Percentiles rank a stretch among this genome's conserved stretches.
Conservation (phyloP, 345 rosid genomes). For the Hirschfeldia incana region DNA sequence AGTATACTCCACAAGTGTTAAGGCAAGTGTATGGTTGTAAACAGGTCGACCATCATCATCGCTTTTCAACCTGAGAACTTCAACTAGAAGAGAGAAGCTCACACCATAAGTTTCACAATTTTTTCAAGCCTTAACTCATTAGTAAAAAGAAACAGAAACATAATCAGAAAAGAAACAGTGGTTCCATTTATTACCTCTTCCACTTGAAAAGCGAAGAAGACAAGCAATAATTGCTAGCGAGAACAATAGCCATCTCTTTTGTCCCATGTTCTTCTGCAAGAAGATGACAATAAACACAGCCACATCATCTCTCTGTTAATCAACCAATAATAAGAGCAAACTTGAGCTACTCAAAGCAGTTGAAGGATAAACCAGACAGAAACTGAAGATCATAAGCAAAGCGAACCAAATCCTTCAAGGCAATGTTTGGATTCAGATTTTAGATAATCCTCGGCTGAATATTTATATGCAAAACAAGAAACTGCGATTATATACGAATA, state of each 20-base stretch:
- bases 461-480: not conserved
- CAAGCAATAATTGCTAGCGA: conserved; percentile 36
- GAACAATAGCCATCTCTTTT: conserved; percentile 37
- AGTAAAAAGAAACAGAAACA: not conserved
- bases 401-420: not conserved
- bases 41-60: not conserved
- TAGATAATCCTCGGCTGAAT: not conserved
- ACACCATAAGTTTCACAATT: not conserved
- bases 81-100: not conserved
- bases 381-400: not conserved
- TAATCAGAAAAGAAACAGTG: conserved; percentile 8
- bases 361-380: not conserved
- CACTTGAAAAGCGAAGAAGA: conserved; percentile 39
- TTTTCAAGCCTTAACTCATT: too few relatives aligned
- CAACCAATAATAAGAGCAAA: not conserved
- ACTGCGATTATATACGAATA: not conserved
- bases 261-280: conserved; percentile 48
- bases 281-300: not conserved
- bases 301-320: conserved; percentile 1
- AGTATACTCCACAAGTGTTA: not conserved
- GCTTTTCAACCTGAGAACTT: not conserved
- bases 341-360: not conserved
- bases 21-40: not conserved
- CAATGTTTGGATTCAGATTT: not conserved
- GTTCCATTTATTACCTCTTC: conserved; percentile 48